These are phyloP conservation scores for Collybia sp. DNA, from an alignment of 768 basidiomycete genomes.

Conservation along the genomic window DNA sequence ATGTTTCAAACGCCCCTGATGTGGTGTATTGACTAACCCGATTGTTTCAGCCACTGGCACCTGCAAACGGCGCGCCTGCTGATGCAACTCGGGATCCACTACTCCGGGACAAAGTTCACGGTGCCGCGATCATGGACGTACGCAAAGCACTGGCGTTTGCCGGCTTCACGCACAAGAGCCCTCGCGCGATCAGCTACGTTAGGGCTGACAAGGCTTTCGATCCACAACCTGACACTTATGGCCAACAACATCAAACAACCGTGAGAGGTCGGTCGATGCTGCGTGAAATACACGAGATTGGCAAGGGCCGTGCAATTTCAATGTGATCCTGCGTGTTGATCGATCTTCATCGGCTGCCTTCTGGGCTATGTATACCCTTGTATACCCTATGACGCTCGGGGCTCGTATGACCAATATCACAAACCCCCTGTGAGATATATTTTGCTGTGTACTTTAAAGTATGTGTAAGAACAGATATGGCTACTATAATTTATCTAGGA, in stretches of 20 bases:
- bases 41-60: conserved; percentile 74
- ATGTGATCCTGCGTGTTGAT: conserved; percentile 41
- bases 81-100: conserved; percentile 89
- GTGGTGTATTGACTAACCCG: conserved; percentile 11
- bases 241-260: conserved; percentile 31
- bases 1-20: conserved; percentile 17
- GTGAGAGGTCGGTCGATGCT: conserved; percentile 63
- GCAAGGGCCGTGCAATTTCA: conserved; percentile 79
- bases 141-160: conserved; percentile 90
- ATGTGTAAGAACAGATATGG: too few species aligned
- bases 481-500: too few species aligned
- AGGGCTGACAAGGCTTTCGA: conserved; percentile 73
- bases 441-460: conserved; percentile 1
- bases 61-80: conserved; percentile 78
- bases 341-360: conserved; percentile 9
- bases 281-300: conserved; percentile 56
- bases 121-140: conserved; percentile 81
- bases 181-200: conserved; percentile 72
- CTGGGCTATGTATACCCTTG: conserved; percentile 1
- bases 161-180: conserved; percentile 88
- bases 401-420: background rate
- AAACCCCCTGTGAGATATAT: too few species aligned
- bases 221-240: conserved; percentile 45
- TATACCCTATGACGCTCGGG: background rate
- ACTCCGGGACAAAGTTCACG: conserved; percentile 80